A percentile compares a stretch with the other conserved stretches of the same genome.
Conservation (phyloP, 2,329 filamentous ascomycete species). For the Paecilomyces formosus region DNA sequence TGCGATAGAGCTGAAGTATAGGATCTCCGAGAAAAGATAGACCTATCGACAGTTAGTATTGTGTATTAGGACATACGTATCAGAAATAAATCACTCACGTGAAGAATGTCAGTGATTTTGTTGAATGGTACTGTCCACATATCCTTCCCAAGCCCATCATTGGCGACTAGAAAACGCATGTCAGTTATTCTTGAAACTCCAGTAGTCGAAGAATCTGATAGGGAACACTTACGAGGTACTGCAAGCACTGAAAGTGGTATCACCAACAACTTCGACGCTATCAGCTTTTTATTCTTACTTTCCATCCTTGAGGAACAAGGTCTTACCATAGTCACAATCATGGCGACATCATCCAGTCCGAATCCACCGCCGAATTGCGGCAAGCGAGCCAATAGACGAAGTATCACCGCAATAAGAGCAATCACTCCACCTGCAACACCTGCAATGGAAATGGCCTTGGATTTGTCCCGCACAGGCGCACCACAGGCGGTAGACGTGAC, state of each 20-base stretch:
- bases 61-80: conserved; percentile 11
- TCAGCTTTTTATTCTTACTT: not conserved
- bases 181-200: conserved; percentile 5
- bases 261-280: conserved; percentile 7
- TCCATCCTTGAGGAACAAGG: not conserved
- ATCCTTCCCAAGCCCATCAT: conserved; percentile 36
- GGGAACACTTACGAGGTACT: conserved; percentile 14
- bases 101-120: conserved; percentile 37
- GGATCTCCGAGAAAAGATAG: conserved; percentile 23
- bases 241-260: conserved; percentile 19
- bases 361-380: conserved; percentile 26
- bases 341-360: conserved; percentile 34
- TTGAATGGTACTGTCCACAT: conserved; percentile 39
- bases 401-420: conserved; percentile 24
- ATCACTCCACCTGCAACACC: conserved; percentile 27
- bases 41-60: conserved; percentile 19
- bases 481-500: conserved; percentile 31
- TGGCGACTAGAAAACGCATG: conserved; percentile 22
- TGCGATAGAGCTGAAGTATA: conserved; percentile 25
- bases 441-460: conserved; percentile 19
- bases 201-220: not conserved
- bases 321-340: conserved; percentile 22
- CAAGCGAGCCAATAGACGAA: conserved; percentile 31
- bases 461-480: conserved; percentile 29
- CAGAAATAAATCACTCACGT: conserved; percentile 17